A percentile compares a stretch with the other conserved stretches of the same genome.
These are phyloP conservation scores for Mariannaea elegans DNA, from an alignment of 2,329 filamentous ascomycete genomes.

Conservation along the genomic window DNA sequence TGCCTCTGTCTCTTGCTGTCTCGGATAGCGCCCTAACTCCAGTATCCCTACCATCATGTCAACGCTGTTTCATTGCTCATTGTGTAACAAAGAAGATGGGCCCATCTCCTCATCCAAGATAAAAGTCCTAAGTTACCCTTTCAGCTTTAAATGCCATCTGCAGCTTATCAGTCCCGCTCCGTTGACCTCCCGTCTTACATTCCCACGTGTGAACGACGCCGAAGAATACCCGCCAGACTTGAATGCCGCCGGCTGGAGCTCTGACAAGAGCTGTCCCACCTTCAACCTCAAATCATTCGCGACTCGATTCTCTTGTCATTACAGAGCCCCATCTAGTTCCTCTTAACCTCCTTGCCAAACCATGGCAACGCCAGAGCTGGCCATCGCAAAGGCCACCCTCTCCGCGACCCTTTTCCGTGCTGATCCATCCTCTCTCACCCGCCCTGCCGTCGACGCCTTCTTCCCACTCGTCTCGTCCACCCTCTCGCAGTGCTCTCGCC, in stretches of 20 bases:
- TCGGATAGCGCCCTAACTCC: neutral
- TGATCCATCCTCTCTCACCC: constrained; percentile 74
- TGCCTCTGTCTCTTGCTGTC: no score
- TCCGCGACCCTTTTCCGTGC: constrained; percentile 77
- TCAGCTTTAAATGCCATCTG: constrained; percentile 1
- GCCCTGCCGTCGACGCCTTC: constrained; percentile 75
- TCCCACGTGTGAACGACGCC: constrained; percentile 4
- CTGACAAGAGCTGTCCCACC: neutral
- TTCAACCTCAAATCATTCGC: constrained; percentile 4
- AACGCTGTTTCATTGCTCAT: neutral
- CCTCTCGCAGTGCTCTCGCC: constrained; percentile 75
- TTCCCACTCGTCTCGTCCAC: constrained; percentile 71
- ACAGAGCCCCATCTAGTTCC: neutral
- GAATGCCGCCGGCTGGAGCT: neutral
- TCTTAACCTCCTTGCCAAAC: neutral
- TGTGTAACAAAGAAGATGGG: neutral
- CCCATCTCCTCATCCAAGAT: no score
- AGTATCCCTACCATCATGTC: neutral
- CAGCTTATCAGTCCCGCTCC: neutral
- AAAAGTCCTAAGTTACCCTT: neutral
- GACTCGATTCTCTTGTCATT: neutral
- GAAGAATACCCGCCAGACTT: constrained; percentile 17
- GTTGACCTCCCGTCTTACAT: neutral
- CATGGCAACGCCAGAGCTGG: constrained; percentile 76
- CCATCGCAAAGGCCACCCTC: constrained; percentile 82